phyloP scores from a whole-genome alignment of 2,329 filamentous ascomycete genomes.

The Pestalotiopsis sp. region DNA sequence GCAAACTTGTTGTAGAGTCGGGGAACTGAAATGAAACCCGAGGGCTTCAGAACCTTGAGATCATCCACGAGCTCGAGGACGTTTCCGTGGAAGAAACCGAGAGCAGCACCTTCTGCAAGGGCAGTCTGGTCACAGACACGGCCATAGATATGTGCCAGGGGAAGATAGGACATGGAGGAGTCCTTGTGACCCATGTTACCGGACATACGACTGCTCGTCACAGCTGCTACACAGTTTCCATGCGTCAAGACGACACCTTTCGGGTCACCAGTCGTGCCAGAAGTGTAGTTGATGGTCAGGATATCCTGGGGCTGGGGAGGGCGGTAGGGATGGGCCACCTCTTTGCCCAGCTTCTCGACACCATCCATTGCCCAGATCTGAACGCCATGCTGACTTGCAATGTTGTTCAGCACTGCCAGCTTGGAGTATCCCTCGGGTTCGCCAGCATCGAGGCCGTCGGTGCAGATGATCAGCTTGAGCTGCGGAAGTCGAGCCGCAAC shows the following conservation, averaged over 20 bases:
- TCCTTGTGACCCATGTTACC: slow-evolving; percentile 56
- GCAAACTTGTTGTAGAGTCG: slow-evolving; percentile 91
- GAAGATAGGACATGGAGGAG: slow-evolving; percentile 82
- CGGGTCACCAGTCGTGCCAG: slow-evolving; percentile 79
- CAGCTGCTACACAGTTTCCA: slow-evolving; percentile 74
- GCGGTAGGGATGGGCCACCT: slow-evolving; percentile 69
- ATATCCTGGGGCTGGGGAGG: slow-evolving; percentile 75
- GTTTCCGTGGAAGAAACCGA: slow-evolving; percentile 95
- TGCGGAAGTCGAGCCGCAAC: slow-evolving; percentile 74
- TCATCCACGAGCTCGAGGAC: slow-evolving; percentile 86
- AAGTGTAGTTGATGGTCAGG: slow-evolving; percentile 90
- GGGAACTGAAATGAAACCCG: slow-evolving; percentile 84
- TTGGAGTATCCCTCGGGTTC: slow-evolving; percentile 81
- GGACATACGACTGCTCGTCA: slow-evolving; percentile 62
- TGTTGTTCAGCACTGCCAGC: slow-evolving; percentile 71
- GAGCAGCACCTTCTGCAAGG: slow-evolving; percentile 70
- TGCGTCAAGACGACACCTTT: slow-evolving; percentile 88
- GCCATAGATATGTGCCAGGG: slow-evolving; percentile 91
- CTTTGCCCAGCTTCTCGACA: slow-evolving; percentile 79
- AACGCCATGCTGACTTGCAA: slow-evolving; percentile 76
- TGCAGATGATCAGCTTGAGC: slow-evolving; percentile 84
- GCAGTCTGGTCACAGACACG: slow-evolving; percentile 79
- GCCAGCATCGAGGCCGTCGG: slow-evolving; percentile 81
- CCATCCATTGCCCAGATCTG: slow-evolving; percentile 77
- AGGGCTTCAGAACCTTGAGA: slow-evolving; percentile 83